phyloP scores from a whole-genome alignment of 805 yeast genomes.

The Candida maesae region DNA sequence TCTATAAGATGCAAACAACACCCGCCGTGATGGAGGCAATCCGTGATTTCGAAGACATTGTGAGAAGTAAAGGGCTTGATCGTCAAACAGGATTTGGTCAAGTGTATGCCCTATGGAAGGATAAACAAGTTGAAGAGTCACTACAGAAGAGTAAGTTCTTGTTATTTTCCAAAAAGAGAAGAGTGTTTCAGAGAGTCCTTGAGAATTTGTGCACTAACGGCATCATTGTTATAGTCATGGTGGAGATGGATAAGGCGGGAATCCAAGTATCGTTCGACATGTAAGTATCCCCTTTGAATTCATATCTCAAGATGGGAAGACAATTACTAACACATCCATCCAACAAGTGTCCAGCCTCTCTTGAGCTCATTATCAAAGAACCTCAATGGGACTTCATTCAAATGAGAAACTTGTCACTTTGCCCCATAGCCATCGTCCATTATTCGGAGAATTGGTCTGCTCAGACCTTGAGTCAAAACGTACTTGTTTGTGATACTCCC shows the following conservation, averaged over 20 bases:
- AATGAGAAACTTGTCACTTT: not conserved
- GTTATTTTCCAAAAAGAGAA: no score
- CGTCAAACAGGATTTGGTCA: constrained; percentile 8
- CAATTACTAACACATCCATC: not conserved
- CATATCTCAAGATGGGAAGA: no score
- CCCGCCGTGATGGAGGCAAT: constrained; percentile 15
- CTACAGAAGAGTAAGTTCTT: constrained; percentile 10
- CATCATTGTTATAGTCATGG: constrained; percentile 8
- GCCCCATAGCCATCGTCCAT: not conserved
- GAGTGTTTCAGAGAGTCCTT: no score
- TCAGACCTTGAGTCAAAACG: no score
- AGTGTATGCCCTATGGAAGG: constrained; percentile 10
- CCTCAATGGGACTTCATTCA: constrained; percentile 9
- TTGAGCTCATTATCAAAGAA: constrained; percentile 11
- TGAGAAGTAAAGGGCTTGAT: constrained; percentile 11
- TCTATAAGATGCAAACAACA: constrained; percentile 15
- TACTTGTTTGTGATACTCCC: no score
- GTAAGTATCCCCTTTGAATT: constrained; percentile 5
- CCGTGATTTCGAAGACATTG: constrained; percentile 6
- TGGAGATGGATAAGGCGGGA: constrained; percentile 18
- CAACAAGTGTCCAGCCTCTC: constrained; percentile 13
- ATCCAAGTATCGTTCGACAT: constrained; percentile 10
- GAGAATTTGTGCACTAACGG: no score
- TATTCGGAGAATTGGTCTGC: no score
- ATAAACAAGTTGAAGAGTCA: constrained; percentile 12